These are phyloP conservation scores for Xylaria flabelliformis DNA, from an alignment of 495 filamentous ascomycete genomes.

Conservation along the genomic window DNA sequence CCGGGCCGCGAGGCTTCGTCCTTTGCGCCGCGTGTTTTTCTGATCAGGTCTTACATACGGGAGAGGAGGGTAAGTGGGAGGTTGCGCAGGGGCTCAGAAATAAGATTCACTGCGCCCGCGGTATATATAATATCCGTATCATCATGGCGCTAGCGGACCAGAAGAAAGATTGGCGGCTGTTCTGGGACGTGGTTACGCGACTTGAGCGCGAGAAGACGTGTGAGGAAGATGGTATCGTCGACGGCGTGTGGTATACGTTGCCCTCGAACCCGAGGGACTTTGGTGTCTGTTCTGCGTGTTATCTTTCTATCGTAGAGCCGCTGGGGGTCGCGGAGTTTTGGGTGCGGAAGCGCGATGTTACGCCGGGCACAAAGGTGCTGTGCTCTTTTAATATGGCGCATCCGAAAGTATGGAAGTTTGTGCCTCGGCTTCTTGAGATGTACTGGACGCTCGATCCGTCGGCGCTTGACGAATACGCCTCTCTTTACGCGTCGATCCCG, in stretches of 20 bases:
- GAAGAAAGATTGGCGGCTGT: constrained; percentile 35
- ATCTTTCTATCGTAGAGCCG: constrained; percentile 38
- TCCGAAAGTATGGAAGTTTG: constrained; percentile 29
- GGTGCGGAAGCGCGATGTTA: constrained; percentile 7
- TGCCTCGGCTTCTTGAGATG: constrained; percentile 30
- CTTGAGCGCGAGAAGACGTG: constrained; percentile 36
- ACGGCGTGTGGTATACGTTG: constrained; percentile 45
- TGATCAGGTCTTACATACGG: constrained; percentile 43
- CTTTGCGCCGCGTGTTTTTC: constrained; percentile 48
- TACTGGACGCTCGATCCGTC: constrained; percentile 30
- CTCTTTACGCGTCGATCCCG: constrained; percentile 36
- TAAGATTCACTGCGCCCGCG: constrained; percentile 35
- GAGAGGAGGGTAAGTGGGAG: constrained; percentile 37
- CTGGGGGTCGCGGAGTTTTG: constrained; percentile 42
- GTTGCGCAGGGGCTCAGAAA: constrained; percentile 25
- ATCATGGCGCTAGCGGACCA: constrained; percentile 41
- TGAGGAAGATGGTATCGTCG: constrained; percentile 42
- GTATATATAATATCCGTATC: constrained; percentile 37
- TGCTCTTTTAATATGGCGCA: constrained; percentile 33
- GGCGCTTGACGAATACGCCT: constrained; percentile 28
- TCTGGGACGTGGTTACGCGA: constrained; percentile 39
- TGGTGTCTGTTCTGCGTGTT: constrained; percentile 46
- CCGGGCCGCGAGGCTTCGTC: constrained; percentile 35
- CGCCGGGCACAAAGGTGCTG: constrained; percentile 17
- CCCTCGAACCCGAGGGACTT: constrained; percentile 39